Evolutionary conservation across 2,329 filamentous ascomycete species (phyloP).

Genomic region (Ophiognomonia clavigignenti-juglandacearum): DNA sequence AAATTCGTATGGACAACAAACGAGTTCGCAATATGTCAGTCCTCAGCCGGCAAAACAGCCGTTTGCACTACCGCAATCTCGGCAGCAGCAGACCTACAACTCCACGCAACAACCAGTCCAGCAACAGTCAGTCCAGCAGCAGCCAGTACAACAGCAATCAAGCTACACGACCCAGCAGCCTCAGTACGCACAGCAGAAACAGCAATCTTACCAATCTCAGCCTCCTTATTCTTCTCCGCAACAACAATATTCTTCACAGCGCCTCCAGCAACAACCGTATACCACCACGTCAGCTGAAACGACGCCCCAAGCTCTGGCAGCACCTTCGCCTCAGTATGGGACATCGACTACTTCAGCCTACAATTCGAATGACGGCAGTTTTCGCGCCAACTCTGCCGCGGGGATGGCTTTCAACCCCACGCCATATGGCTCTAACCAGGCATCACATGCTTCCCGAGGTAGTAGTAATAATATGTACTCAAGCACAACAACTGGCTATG

Average conservation of each 20-base stretch:
- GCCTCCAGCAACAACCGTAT: constrained; percentile 19
- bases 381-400: constrained; percentile 19
- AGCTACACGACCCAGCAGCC: constrained; percentile 10
- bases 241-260: constrained; percentile 18
- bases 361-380: constrained; percentile 19
- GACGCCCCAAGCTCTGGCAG: constrained; percentile 20
- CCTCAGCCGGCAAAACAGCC: constrained; percentile 13
- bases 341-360: constrained; percentile 19
- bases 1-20: constrained; percentile 12
- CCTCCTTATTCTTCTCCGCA: constrained; percentile 11
- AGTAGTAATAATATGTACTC: constrained; percentile 10
- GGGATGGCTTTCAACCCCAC: constrained; percentile 16
- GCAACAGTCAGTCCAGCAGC: no score
- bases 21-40: constrained; percentile 5
- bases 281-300: constrained; percentile 18
- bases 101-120: constrained; percentile 9
- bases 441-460: constrained; percentile 9
- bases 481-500: constrained; percentile 7
- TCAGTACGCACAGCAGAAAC: constrained; percentile 13
- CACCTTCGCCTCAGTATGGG: constrained; percentile 24
- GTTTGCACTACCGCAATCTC: constrained; percentile 12
- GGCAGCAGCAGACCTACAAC: constrained; percentile 11
- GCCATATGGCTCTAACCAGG: constrained; percentile 17
- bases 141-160: constrained; percentile 10
- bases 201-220: constrained; percentile 14